Evolutionary conservation across 164 flowering plant species (phyloP), one percentile per base, ranked within the genome.

Genomic region (Macadamia integrifolia): DNA sequence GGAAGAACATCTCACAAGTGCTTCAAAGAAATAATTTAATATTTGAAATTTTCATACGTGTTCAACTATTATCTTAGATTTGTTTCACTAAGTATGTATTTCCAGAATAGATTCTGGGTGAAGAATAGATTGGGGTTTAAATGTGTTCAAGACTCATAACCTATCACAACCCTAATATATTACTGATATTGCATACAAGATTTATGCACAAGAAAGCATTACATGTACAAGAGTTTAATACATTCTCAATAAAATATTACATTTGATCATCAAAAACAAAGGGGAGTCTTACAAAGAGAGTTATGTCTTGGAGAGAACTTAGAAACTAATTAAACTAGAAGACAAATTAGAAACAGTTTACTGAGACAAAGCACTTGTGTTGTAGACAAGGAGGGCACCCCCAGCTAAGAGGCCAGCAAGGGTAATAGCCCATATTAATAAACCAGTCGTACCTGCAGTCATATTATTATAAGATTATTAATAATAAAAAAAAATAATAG

Each of bases 361-460:
- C 84, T 86, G 90, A 23, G 87, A 77, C 85, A 93, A 82, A 67
- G 98, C 97, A 81, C 98, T 93, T 56, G 98, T 93, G 92, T 77
- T 93, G 93, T 90, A 93, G 62, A 93, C 98, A 69, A 93, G 98
- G 71, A 93, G 88, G 9, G 93, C 97, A 60, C 98, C 98, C 13
- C 96, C 98, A 3, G 83, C 86, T 23, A 93, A 88, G 69, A 91
- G 56, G 1, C 85, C 97, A 66, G 78, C 85, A 10, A 93, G 85
- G 15, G 98, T 93, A 1, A 86, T 79, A 3, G 98, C 97, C 98
- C 98, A 93, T 2, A 93, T 88, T 69, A 83, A 77, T 74, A 93
- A 77, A 2, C 98, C 98, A 50, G 97, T 90, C 1, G 80, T 72
- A 60, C 98, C 95, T 92, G 84, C 78, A 80, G 29, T 43, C 70